Conservation (phyloP, 2,329 filamentous ascomycete species). For the Rutstroemia sp. region DNA sequence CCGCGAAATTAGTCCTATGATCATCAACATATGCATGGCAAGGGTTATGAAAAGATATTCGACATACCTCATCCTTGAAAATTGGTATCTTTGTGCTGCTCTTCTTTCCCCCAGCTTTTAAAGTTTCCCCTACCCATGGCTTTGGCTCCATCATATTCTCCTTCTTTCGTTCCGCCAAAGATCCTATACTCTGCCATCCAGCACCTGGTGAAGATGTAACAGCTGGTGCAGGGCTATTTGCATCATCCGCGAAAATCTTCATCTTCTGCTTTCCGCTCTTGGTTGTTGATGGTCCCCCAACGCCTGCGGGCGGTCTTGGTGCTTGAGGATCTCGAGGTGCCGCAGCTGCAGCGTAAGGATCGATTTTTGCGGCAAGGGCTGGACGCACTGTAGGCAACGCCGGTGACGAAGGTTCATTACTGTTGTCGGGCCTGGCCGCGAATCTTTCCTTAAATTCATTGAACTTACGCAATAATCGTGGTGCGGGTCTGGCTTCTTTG, state of each 20-base stretch:
- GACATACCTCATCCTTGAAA: slow-evolving; percentile 93
- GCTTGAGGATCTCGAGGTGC: slow-evolving; percentile 55
- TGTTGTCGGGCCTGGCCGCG: slow-evolving; percentile 55
- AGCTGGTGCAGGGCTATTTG: slow-evolving; percentile 47
- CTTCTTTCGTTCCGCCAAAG: slow-evolving; percentile 82
- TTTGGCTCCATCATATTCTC: slow-evolving; percentile 82
- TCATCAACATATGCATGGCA: slow-evolving; percentile 68
- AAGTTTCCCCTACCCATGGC: slow-evolving; percentile 85
- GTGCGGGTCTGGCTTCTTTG: slow-evolving; percentile 73
- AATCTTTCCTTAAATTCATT: slow-evolving; percentile 81
- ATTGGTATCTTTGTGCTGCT: slow-evolving; percentile 76
- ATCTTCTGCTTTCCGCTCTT: slow-evolving; percentile 74
- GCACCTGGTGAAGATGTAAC: slow-evolving; percentile 45
- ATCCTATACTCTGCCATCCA: slow-evolving; percentile 90
- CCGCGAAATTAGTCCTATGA: slow-evolving; percentile 84
- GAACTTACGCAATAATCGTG: slow-evolving; percentile 81
- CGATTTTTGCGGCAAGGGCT: slow-evolving; percentile 75
- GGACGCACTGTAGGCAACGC: slow-evolving; percentile 77
- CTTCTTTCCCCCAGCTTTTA: slow-evolving; percentile 82
- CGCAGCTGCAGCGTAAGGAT: slow-evolving; percentile 64
- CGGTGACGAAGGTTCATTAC: slow-evolving; percentile 70
- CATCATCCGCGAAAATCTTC: slow-evolving; percentile 77
- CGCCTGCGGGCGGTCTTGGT: slow-evolving; percentile 41
- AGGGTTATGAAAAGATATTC: slow-evolving; percentile 26
- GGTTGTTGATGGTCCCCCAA: slow-evolving; percentile 41